These are phyloP conservation scores for Colletotrichum graminicola DNA, from an alignment of 2,329 filamentous ascomycete species.

Conservation along the genomic window DNA sequence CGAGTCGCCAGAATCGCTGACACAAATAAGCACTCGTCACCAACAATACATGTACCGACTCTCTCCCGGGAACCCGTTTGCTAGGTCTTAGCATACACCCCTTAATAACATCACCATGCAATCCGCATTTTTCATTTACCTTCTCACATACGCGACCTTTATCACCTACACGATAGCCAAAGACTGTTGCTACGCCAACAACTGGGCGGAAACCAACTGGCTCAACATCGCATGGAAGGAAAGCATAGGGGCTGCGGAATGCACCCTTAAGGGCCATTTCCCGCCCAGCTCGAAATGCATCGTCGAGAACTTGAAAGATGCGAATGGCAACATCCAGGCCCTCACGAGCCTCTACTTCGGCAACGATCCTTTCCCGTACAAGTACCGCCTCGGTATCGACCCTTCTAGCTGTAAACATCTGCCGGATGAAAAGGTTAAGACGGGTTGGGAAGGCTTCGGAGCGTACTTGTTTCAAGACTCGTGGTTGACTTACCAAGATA, in stretches of 20 bases:
- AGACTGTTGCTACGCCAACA: slow-evolving; percentile 18
- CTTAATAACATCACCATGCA: slow-evolving; percentile 1
- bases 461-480: slow-evolving; percentile 10
- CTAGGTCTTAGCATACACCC: neutral
- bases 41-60: neutral
- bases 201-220: slow-evolving; percentile 11
- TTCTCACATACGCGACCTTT: neutral
- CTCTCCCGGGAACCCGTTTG: neutral
- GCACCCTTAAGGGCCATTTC: slow-evolving; percentile 11
- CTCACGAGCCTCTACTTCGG: slow-evolving; percentile 29
- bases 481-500: neutral
- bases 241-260: slow-evolving; percentile 1
- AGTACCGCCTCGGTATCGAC: slow-evolving; percentile 25
- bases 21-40: neutral
- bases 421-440: slow-evolving; percentile 18
- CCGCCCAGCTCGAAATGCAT: slow-evolving; percentile 15
- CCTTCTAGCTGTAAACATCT: slow-evolving; percentile 18
- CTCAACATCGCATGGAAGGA: slow-evolving; percentile 24
- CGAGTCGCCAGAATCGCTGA: neutral
- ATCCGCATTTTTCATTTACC: neutral
- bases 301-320: slow-evolving; percentile 20
- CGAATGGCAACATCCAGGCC: slow-evolving; percentile 20
- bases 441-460: slow-evolving; percentile 30
- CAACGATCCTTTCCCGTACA: slow-evolving; percentile 3
- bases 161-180: slow-evolving; percentile 8